These are phyloP conservation scores for Penicillium polonicum DNA, from an alignment of 2,329 filamentous ascomycete species.

Conservation along the genomic window DNA sequence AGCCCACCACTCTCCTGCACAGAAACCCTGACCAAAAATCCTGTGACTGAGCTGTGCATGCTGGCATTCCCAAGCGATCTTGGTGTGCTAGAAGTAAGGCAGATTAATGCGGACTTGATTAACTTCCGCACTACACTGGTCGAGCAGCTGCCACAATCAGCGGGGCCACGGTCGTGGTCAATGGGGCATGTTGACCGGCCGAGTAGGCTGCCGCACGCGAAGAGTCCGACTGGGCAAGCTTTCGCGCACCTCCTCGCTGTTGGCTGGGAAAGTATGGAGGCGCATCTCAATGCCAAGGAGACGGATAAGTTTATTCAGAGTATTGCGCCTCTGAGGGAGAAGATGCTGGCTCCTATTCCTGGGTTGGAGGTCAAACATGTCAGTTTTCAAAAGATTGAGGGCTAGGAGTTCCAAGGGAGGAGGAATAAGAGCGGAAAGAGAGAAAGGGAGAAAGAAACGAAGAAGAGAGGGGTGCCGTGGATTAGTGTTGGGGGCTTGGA, in stretches of 20 bases:
- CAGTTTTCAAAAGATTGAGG: slow-evolving; percentile 36
- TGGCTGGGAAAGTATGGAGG: slow-evolving; percentile 54
- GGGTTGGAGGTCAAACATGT: slow-evolving; percentile 49
- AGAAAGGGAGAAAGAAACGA: neutral
- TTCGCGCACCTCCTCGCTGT: slow-evolving; percentile 46
- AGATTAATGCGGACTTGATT: slow-evolving; percentile 34
- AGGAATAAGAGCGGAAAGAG: neutral
- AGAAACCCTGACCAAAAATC: slow-evolving; percentile 36
- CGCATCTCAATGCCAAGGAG: slow-evolving; percentile 49
- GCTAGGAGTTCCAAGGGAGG: neutral
- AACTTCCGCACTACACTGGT: slow-evolving; percentile 40
- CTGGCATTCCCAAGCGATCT: slow-evolving; percentile 45
- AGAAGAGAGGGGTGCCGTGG: neutral
- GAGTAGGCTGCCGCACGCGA: slow-evolving; percentile 30
- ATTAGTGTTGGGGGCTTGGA: slow-evolving; percentile 1
- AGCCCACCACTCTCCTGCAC: slow-evolving; percentile 28
- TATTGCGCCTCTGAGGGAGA: slow-evolving; percentile 45
- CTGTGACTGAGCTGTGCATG: slow-evolving; percentile 51
- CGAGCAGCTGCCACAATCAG: slow-evolving; percentile 31
- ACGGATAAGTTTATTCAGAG: slow-evolving; percentile 46
- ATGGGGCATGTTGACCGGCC: slow-evolving; percentile 42
- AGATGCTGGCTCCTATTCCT: slow-evolving; percentile 36
- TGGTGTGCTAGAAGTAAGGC: slow-evolving; percentile 26
- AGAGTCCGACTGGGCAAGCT: slow-evolving; percentile 43
- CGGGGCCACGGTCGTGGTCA: slow-evolving; percentile 32